Percentiles rank a stretch among this genome's conserved stretches.
Conservation (phyloP, 495 filamentous ascomycete genomes). For the Penicillium malachiteum region DNA sequence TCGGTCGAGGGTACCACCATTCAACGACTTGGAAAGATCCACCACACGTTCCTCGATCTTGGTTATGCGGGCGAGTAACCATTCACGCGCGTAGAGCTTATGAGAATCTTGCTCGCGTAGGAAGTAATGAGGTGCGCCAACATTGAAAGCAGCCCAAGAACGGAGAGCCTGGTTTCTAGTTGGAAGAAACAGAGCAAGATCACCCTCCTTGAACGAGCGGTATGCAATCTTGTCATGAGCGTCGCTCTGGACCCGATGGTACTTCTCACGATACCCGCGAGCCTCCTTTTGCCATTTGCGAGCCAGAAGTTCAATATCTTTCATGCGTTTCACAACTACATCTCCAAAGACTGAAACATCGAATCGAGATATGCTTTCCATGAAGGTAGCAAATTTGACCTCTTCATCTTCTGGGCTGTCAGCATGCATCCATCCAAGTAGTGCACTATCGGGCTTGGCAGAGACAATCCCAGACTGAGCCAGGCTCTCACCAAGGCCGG, state of each 20-base stretch:
- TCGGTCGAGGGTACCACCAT: slow-evolving; percentile 54
- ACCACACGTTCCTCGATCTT: slow-evolving; percentile 93
- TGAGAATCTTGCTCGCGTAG: slow-evolving; percentile 89
- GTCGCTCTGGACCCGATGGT: slow-evolving; percentile 79
- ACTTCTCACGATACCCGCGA: slow-evolving; percentile 81
- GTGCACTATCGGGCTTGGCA: slow-evolving; percentile 56
- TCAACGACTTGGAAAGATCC: slow-evolving; percentile 79
- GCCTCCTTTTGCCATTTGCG: slow-evolving; percentile 90
- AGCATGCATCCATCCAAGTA: slow-evolving; percentile 77
- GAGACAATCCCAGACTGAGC: slow-evolving; percentile 57
- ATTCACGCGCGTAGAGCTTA: slow-evolving; percentile 78
- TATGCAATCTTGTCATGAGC: slow-evolving; percentile 97
- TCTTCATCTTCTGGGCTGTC: slow-evolving; percentile 64
- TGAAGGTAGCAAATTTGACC: slow-evolving; percentile 67
- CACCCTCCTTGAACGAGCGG: slow-evolving; percentile 92
- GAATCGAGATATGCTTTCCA: slow-evolving; percentile 68
- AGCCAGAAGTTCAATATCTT: slow-evolving; percentile 84
- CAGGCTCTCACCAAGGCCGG: slow-evolving; percentile 58
- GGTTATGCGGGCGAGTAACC: slow-evolving; percentile 90
- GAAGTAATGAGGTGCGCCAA: slow-evolving; percentile 95
- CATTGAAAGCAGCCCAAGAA: slow-evolving; percentile 98
- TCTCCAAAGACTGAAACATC: slow-evolving; percentile 82
- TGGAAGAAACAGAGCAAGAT: slow-evolving; percentile 91
- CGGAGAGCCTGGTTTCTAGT: slow-evolving; percentile 90
- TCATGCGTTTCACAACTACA: slow-evolving; percentile 77